Evolutionary conservation across 2,329 filamentous ascomycete species (phyloP), one percentile per base, ranked within the genome.

Genomic region (Trichoderma sp.): DNA sequence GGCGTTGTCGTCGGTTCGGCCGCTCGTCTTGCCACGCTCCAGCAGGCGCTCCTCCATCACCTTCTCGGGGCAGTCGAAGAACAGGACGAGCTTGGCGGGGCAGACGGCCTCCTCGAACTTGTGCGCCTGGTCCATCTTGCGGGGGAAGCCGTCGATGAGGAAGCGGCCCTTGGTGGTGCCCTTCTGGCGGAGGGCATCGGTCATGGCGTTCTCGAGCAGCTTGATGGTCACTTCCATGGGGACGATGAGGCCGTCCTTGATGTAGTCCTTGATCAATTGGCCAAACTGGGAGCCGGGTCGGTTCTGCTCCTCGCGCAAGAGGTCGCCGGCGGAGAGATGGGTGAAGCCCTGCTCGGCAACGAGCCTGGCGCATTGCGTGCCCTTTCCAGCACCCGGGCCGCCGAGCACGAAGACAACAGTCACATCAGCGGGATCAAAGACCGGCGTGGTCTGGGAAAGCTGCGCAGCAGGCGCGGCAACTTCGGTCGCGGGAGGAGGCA

Each of bases 151-250:
- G 83, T 92, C 90, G 80, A 92, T 91, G 74, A 93, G 86, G 88
- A 98, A 98, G 81, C 93, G 91, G 71, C 90, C 90, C 83, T 91
- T 92, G 78, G 82, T 81, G 71, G 78, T 80, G 69, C 82, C 80
- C 14, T 86, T 84, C 75, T 88, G 85, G 74, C 88, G 82, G 71
- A 98, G 90, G 14, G 90, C 88, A 9, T 89, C 91, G 75, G 88
- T 89, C 94, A 99, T 98, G 75, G 95, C 95, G 85, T 98, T 97
- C 86, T 98, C 95, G 60, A 99, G 90, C 45, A 99, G 87, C 81
- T 95, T 93, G 76, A 99, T 93, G 6, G 97, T 99, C 68, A 98
- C 95, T 85, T 98, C 96, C 94, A 98, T 97, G n/a, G 97, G 97
- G 78, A 99, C 97, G 84, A 99, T 99, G 80, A 92, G 92, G 76